These are phyloP conservation scores for Athelia psychrophila DNA, from an alignment of 1,284 basidiomycete genomes.

Conservation along the genomic window DNA sequence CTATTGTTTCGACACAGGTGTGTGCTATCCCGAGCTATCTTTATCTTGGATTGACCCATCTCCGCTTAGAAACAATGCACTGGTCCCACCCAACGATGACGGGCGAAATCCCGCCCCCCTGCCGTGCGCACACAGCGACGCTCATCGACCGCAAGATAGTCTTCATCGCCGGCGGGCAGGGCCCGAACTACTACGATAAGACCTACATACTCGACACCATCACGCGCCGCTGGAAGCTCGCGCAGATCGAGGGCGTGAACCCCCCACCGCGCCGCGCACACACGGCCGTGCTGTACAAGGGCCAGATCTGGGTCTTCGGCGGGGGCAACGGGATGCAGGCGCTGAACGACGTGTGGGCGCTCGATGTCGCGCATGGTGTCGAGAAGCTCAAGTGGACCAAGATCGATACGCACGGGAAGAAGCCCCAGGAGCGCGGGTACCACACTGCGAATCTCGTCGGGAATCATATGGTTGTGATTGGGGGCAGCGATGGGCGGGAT, in stretches of 20 bases:
- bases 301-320: constrained; percentile 85
- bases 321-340: constrained; percentile 90
- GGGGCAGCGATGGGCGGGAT: constrained; percentile 77
- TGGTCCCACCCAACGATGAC: constrained; percentile 78
- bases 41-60: neutral
- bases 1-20: constrained; percentile 85
- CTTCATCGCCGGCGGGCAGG: constrained; percentile 86
- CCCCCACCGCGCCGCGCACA: constrained; percentile 82
- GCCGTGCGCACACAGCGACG: constrained; percentile 87
- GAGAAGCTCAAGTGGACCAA: constrained; percentile 60
- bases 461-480: constrained; percentile 80
- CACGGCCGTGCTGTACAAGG: constrained; percentile 74
- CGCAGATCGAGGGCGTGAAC: constrained; percentile 39
- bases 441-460: constrained; percentile 88
- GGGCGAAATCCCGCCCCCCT: constrained; percentile 78
- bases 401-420: constrained; percentile 47
- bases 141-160: constrained; percentile 80
- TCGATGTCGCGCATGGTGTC: constrained; percentile 57
- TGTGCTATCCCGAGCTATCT: constrained; percentile 18
- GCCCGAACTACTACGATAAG: constrained; percentile 70
- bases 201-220: constrained; percentile 83
- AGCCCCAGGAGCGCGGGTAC: constrained; percentile 78
- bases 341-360: constrained; percentile 87
- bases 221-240: constrained; percentile 64
- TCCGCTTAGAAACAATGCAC: constrained; percentile 78